Base-by-base conservation (phyloP, 257 asterid species). In the Ajuga chamaepitys region DNA sequence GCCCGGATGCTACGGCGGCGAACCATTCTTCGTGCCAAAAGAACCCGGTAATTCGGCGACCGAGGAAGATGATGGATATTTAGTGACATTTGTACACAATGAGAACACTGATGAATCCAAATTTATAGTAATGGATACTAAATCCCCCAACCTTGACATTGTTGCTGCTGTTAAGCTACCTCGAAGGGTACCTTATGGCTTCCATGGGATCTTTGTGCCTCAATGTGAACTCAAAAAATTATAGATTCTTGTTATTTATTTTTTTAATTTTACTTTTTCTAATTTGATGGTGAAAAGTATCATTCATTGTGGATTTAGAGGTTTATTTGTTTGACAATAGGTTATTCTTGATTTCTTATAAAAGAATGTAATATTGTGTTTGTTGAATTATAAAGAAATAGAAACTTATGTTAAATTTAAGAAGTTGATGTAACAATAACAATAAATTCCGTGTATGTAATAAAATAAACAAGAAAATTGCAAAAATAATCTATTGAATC, bases 61-160 rank as follows among this genome's bases (percentile, higher is more conserved):
- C 3, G 78, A 66, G 37, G 96, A 89, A 74, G 96, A 89, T n/a
- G 96, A 91, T 70, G 96, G 96, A 4, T 88, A 86, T 34, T 47
- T 91, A 28, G 75, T 88, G 57, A 71, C 83, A 0, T 91, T 78
- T 62, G 62, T 84, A 14, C 95, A 88, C 28, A 56, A 88, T 62
- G 93, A 88, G 57, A 88, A 67, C 8, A 74, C 17, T 0, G 73
- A 80, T 13, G 91, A 88, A 34, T 88, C 97, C 1, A 74, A 26
- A 4, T 84, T 84, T 26, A 10, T 88, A 24, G 95, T 84, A 6
- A 88, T 88, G 97, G 95, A 91, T 77, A 88, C 97, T 0, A 82
- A 76, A 64, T 86, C 96, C 4, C 96, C 88, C 0, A 73, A 24
- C 55, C 97, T 91, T 60, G 86, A 91, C 5, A 81, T 74, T 59